Conservation (phyloP, 371 early-diverging fungal species). For the Lichtheimia corymbifera region DNA sequence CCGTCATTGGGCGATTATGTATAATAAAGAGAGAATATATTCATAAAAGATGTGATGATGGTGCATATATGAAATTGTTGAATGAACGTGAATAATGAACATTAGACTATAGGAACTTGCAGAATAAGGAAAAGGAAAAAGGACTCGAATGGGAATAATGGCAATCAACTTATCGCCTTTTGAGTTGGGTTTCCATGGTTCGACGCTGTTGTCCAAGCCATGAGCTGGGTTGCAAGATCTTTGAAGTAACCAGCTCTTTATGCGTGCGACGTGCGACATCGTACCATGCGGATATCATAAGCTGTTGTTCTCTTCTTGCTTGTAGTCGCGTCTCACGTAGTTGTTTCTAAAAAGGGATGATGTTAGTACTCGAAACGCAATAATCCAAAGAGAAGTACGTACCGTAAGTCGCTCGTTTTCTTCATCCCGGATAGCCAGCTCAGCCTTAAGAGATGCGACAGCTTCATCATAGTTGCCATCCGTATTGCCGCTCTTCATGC, state of each 20-base stretch:
- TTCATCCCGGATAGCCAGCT: conserved; percentile 61
- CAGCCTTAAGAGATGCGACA: conserved; percentile 66
- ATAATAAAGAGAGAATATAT: too few species aligned
- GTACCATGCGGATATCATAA: conserved; percentile 81
- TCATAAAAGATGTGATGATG: too few species aligned
- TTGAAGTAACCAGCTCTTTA: conserved; percentile 47
- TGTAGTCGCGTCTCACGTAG: conserved; percentile 58
- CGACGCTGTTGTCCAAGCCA: conserved; percentile 77
- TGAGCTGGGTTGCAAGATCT: conserved; percentile 54
- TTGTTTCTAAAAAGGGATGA: conserved; percentile 36
- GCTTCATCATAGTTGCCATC: conserved; percentile 64
- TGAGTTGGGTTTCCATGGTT: conserved; percentile 59
- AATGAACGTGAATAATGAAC: not conserved
- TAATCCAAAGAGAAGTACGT: not conserved
- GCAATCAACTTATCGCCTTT: conserved; percentile 37
- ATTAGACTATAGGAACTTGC: conserved; percentile 3
- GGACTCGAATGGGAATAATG: not conserved
- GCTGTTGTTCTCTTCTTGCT: conserved; percentile 67
- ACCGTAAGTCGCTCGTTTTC: conserved; percentile 63
- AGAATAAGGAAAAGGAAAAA: conserved; percentile 3
- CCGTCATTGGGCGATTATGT: too few species aligned
- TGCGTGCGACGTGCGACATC: conserved; percentile 56
- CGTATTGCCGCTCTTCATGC: conserved; percentile 18
- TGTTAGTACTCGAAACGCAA: too few species aligned
- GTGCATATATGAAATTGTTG: too few species aligned